phyloP scores from a whole-genome alignment of 805 yeast genomes.

The Candida golubevii region DNA sequence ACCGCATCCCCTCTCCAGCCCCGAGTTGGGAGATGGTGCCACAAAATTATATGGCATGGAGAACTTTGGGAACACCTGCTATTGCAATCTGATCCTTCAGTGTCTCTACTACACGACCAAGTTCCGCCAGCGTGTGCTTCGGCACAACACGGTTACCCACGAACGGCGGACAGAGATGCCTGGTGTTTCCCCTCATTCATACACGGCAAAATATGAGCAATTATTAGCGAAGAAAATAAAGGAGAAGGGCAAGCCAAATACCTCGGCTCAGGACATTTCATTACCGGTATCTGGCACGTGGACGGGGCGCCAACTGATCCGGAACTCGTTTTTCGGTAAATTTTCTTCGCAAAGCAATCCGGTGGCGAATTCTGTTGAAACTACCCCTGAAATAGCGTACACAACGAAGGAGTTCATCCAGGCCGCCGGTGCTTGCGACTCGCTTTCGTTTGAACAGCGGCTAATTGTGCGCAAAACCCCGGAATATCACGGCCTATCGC shows the following conservation, averaged over 20 bases:
- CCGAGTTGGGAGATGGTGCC: slow-evolving; percentile 57
- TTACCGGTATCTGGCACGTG: neutral
- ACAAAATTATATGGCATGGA: slow-evolving; percentile 75
- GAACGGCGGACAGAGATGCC: slow-evolving; percentile 25
- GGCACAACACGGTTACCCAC: slow-evolving; percentile 30
- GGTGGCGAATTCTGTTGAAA: neutral
- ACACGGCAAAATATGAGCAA: slow-evolving; percentile 38
- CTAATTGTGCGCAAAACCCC: slow-evolving; percentile 25
- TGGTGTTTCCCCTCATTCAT: slow-evolving; percentile 33
- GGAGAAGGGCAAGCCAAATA: slow-evolving; percentile 23
- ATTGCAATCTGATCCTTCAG: slow-evolving; percentile 89
- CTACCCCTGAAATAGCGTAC: neutral
- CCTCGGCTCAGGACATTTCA: slow-evolving; percentile 1
- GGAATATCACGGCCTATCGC: slow-evolving; percentile 28
- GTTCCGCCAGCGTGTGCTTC: slow-evolving; percentile 52
- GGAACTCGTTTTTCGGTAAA: slow-evolving; percentile 40
- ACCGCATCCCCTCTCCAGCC: neutral
- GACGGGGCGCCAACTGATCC: slow-evolving; percentile 23
- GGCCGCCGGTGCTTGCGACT: slow-evolving; percentile 30
- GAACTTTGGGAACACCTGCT: slow-evolving; percentile 88
- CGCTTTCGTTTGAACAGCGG: slow-evolving; percentile 32
- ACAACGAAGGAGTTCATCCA: slow-evolving; percentile 16
- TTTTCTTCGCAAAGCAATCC: slow-evolving; percentile 22
- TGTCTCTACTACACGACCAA: slow-evolving; percentile 72
- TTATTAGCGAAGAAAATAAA: slow-evolving; percentile 31